A percentile compares a stretch with the other conserved stretches of the same genome.
Conservation (phyloP, 768 basidiomycete genomes). For the Collybiopsis luxurians region DNA sequence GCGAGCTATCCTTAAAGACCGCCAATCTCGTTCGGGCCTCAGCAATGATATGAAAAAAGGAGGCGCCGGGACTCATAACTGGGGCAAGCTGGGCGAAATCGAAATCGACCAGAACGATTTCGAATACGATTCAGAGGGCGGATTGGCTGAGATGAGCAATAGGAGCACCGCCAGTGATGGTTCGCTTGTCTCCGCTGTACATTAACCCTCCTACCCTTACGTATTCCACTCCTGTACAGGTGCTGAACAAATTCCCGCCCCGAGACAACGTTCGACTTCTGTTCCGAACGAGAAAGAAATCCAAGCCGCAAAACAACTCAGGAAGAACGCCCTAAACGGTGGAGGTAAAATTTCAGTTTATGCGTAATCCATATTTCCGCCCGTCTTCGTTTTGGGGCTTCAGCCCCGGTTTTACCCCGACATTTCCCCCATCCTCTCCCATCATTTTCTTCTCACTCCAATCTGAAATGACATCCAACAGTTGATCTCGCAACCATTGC, state of each 20-base stretch:
- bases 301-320: slow-evolving; percentile 50
- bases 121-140: slow-evolving; percentile 37
- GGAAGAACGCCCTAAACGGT: slow-evolving; percentile 71
- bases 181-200: not conserved
- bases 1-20: slow-evolving; percentile 71
- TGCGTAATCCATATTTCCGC: not conserved
- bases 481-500: slow-evolving; percentile 79
- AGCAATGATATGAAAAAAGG: slow-evolving; percentile 71
- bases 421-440: slow-evolving; percentile 23
- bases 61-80: slow-evolving; percentile 82
- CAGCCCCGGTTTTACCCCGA: too few species aligned
- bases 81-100: slow-evolving; percentile 73
- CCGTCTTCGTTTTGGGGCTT: too few species aligned
- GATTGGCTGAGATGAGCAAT: slow-evolving; percentile 18
- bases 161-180: not conserved
- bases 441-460: slow-evolving; percentile 17
- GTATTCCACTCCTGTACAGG: not conserved
- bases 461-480: too few species aligned
- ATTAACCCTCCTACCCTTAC: not conserved
- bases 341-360: slow-evolving; percentile 35
- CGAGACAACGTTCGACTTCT: slow-evolving; percentile 34
- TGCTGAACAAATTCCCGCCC: slow-evolving; percentile 13
- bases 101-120: slow-evolving; percentile 57
- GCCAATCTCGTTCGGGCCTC: slow-evolving; percentile 74
- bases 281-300: slow-evolving; percentile 60